Base-by-base conservation (phyloP, 108 stramenopile species). In the Poteriospumella lacustris region DNA sequence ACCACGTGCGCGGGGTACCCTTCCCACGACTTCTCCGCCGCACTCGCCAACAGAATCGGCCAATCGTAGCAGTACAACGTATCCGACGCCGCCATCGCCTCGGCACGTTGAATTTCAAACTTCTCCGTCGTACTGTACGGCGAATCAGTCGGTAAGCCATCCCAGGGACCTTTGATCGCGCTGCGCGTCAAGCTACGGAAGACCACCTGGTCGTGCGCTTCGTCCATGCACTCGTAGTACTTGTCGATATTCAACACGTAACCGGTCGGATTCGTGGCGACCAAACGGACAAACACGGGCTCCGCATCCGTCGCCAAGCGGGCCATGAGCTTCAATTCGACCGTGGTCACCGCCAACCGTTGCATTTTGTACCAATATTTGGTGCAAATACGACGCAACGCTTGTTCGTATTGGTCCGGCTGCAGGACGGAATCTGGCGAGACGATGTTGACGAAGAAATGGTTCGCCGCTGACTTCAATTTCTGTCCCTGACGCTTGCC, bases 241-340 rank as follows among this genome's bases (percentile, higher is more conserved):
- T 95, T 92, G 64, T 92, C 95, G 80, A 97, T 87, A 19, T 94
- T 90, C 31, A 94, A 92, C 38, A 96, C 96, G 84, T 88, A 97
- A 1, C 96, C 96, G 2, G 98, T 97, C 2, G 96, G 96, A 82
- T 97, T 98, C 64, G 93, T 92, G 28, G 92, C 92, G 58, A 97
- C 90, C 68, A 98, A 69, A 2, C 97, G 93, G 1, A 98, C 78
- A 34, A 95, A 89, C 67, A 95, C 89, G 0, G 93, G 92, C 24
- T 87, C 89, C 40, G 91, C 91, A 59, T 88, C 94, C 42, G 75
- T 73, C 2, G 85, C 83, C 42, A 94, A 68, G 3, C 87, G 81
- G 77, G 92, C 92, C n/a, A 92, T 90, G 70, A 96, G 85, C 77
- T 91, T 92, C 2, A 93, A 89, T 86, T 98, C 97, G 24, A 97